These are phyloP conservation scores for Eutrema japonicum DNA, from an alignment of 345 rosid genomes.

Conservation along the genomic window DNA sequence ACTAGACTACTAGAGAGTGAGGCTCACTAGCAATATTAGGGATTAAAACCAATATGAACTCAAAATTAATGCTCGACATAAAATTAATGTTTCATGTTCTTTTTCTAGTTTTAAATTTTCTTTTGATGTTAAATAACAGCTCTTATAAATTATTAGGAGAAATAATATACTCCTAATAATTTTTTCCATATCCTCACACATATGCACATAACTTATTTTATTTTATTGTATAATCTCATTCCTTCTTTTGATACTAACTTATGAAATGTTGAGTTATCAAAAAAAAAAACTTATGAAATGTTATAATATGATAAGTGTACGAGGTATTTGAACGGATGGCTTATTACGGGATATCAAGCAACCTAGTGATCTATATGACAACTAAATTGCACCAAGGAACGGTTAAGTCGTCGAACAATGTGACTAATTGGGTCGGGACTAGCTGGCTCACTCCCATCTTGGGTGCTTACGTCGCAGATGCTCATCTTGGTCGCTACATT, in stretches of 20 bases:
- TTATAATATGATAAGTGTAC: slow-evolving; percentile 45
- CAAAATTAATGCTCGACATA: background rate
- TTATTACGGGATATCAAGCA: slow-evolving; percentile 81
- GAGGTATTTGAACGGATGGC: slow-evolving; percentile 94
- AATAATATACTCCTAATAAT: no score
- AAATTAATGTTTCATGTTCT: background rate
- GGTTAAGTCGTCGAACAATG: slow-evolving; percentile 78
- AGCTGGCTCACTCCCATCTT: slow-evolving; percentile 79
- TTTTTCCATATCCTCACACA: no score
- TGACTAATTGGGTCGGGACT: slow-evolving; percentile 95
- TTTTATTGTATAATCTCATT: background rate
- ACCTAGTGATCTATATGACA: slow-evolving; percentile 73
- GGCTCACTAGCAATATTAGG: background rate
- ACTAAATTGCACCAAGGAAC: slow-evolving; percentile 81
- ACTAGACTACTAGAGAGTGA: no score
- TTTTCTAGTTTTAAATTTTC: background rate
- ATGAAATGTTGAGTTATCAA: background rate
- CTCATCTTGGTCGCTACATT: slow-evolving; percentile 86
- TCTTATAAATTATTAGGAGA: no score
- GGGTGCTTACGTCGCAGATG: slow-evolving; percentile 91
- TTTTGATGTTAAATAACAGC: background rate
- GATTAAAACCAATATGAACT: background rate
- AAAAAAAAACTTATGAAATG: no score
- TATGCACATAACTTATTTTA: background rate
- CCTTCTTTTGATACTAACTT: background rate